Evolutionary conservation across 495 filamentous ascomycete species (phyloP), one percentile per base, ranked within the genome.

Genomic region (Pyrenopolyporus hunteri): DNA sequence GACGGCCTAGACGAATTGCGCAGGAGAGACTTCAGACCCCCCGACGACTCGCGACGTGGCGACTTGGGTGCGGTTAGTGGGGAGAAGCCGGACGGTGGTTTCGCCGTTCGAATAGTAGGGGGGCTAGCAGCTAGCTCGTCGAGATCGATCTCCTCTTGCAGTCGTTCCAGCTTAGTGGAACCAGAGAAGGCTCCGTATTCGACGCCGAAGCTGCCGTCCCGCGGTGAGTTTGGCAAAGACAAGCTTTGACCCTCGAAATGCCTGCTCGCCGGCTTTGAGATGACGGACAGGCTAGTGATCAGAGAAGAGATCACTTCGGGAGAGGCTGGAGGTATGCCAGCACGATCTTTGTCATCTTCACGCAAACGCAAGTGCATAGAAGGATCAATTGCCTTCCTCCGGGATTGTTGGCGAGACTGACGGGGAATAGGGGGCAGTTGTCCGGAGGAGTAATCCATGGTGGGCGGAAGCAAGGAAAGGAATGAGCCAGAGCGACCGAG

Each of bases 241-340:
- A 78, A 69, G 46, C 73, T 80, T 23, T 79, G 76, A 67, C 75
- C 82, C 45, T 93, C 90, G 68, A 93, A 92, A 72, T 89, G 87
- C 33, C 83, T 81, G 67, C 83, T 86, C 57, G 88, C 80, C 17
- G 91, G 89, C 42, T 84, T 80, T 0, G 91, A 92, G 60, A 98
- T 95, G 70, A 87, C 85, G 14, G 91, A 92, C 13, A 98, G 83
- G 3, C 92, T 94, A 46, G 92, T 93, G 72, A 98, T 96, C 46
- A 98, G 80, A 32, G 89, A 92, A 45, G 90, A 93, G 59, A 98
- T 98, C 43, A 98, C 89, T 73, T 96, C 92, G 20, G 94, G 91
- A 10, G 92, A 94, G 1, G 90, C 87, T 39, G 91, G 84, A 39
- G 82, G 73, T 22, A 84, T 68, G 57, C 81, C 83, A 48, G 71